Evolutionary conservation across 1,284 basidiomycete genomes (phyloP), one percentile per base, ranked within the genome.

Genomic region (Ustilago esculenta): DNA sequence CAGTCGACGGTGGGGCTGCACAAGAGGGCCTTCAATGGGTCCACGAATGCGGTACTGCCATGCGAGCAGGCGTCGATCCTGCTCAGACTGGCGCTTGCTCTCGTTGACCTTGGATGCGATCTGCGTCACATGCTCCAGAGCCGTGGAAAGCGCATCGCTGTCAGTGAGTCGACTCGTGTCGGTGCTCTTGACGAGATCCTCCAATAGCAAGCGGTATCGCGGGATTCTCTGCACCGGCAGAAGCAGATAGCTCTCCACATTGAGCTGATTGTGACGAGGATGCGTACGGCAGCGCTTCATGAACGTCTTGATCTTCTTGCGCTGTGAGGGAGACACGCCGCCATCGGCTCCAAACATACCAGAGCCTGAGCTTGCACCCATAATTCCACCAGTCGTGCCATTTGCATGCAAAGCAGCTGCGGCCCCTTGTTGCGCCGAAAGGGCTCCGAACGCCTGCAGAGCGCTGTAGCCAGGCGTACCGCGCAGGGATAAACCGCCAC

Each of bases 151-250:
- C 4, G 68, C 56, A 30, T 71, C 67, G 23, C 51, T 27, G 17
- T 60, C 61, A 4, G 57, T 21, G 10, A 79, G 52, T 21, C 64
- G 65, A 32, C 47, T 15, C 10, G 64, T 50, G 24, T 69, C 61
- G 21, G 78, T 80, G 43, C 73, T 72, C 27, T 64, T 66, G 30
- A 73, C 71, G n/a, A 81, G 65, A 43, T 81, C 75, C 43, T 80
- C 79, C 17, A 81, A 60, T 29, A 98, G 85, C 60, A 99, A 84
- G 72, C 91, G 89, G 84, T 99, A 99, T 18, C 95, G 89, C 12
- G 96, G 96, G 76, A 99, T 91, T 44, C 95, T 89, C 82, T 99
- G 95, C 21, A 99, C 90, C 30, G 95, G 95, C 37, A 98, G 87
- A 6, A 98, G 86, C 24, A 98, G 84, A 82, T 98, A 98, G 9